Percentiles rank a stretch among this genome's conserved stretches.
phyloP scores from a whole-genome alignment of 768 basidiomycete species.

The Russula brevipes region DNA sequence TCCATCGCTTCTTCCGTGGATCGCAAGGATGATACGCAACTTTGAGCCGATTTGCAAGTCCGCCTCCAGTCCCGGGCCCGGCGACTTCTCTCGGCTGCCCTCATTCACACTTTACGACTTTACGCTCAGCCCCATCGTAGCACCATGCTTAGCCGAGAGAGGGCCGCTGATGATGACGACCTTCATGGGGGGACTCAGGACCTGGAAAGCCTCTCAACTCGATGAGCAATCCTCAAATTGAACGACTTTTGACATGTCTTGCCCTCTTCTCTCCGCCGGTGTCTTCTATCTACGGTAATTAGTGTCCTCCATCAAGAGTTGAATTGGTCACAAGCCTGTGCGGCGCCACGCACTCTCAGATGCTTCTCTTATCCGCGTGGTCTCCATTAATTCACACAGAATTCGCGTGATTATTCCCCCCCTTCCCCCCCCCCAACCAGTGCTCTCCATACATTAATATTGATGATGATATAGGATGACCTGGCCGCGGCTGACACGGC shows the following conservation, averaged over 20 bases:
- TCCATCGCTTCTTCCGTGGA: constrained; percentile 6
- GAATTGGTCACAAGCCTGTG: constrained; percentile 1
- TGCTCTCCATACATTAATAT: too few relatives aligned
- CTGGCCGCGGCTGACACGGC: too few relatives aligned
- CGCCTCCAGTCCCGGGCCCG: background rate
- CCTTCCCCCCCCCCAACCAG: background rate
- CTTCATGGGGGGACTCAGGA: too few relatives aligned
- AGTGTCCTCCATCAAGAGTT: background rate
- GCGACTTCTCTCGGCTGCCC: too few relatives aligned
- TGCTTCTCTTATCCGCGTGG: background rate
- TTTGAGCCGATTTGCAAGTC: background rate
- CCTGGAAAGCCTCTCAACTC: background rate
- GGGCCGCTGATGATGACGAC: too few relatives aligned
- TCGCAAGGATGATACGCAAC: background rate
- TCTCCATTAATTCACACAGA: background rate
- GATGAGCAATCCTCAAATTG: background rate
- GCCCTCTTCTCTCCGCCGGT: background rate
- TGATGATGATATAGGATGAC: too few relatives aligned
- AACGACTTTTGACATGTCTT: background rate
- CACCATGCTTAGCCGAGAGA: too few relatives aligned
- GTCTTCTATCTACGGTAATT: background rate
- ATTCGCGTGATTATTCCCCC: background rate
- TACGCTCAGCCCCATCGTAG: too few relatives aligned
- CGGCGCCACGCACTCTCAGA: background rate
- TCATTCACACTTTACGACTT: too few relatives aligned